Evolutionary conservation across 768 basidiomycete species (phyloP).

Genomic region (Coprinellus micaceus): DNA sequence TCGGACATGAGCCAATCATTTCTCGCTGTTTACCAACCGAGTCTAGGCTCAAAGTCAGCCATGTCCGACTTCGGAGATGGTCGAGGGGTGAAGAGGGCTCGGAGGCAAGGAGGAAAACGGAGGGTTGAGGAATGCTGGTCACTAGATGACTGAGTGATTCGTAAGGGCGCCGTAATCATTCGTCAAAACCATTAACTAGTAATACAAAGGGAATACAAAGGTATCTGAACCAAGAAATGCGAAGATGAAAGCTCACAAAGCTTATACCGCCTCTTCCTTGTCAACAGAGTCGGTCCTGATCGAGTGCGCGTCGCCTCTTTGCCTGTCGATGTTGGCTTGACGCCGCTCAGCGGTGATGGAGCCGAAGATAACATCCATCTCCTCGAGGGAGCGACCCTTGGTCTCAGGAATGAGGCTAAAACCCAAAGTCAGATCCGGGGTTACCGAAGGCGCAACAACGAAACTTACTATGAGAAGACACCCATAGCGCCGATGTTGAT

Average conservation of each 20-base stretch:
- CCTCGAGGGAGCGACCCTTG: conserved; percentile 53
- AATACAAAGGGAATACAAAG: not conserved
- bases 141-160: no score
- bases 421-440: not conserved
- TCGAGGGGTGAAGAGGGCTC: no score
- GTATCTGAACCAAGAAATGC: no score
- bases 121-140: no score
- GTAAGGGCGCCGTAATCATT: not conserved
- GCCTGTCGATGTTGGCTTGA: conserved; percentile 40
- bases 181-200: not conserved
- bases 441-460: not conserved
- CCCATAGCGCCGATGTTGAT: conserved; percentile 73
- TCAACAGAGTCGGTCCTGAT: conserved; percentile 11
- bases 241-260: not conserved
- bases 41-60: no score
- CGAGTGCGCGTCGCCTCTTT: conserved; percentile 9
- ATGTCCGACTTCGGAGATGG: no score
- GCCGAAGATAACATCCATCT: conserved; percentile 56
- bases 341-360: conserved; percentile 53
- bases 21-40: no score
- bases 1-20: no score
- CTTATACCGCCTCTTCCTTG: not conserved
- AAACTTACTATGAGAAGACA: conserved; percentile 56
- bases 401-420: conserved; percentile 58
- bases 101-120: no score